Percentiles rank a stretch among this genome's conserved stretches.
Evolutionary conservation across 2,329 filamentous ascomycete genomes (phyloP).

Genomic region (Sporothrix humicola): DNA sequence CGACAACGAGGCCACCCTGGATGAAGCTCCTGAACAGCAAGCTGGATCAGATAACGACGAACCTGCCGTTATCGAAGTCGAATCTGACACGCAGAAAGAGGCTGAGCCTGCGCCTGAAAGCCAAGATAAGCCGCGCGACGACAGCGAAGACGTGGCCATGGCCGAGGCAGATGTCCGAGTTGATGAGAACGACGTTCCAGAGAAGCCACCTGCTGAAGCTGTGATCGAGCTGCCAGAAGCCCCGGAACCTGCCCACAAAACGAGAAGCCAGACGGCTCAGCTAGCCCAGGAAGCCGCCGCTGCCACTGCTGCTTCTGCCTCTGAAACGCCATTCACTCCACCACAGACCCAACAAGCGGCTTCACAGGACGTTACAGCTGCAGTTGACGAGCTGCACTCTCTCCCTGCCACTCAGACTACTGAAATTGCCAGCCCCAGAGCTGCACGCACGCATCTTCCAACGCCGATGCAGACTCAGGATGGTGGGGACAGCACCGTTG

Average conservation of each 20-base stretch:
- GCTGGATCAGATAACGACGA: not conserved
- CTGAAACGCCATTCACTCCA: constrained; percentile 2
- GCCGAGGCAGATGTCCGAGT: not conserved
- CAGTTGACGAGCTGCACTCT: not conserved
- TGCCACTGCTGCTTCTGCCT: not conserved
- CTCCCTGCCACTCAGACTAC: not conserved
- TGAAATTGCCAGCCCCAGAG: not conserved
- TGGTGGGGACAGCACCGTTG: not conserved
- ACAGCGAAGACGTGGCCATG: not conserved
- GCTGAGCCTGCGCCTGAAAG: not conserved
- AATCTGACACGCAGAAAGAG: not conserved
- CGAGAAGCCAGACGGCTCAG: constrained; percentile 6
- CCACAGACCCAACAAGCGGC: not conserved
- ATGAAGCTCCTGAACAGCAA: not conserved
- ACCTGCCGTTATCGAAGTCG: not conserved
- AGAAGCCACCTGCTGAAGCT: not conserved
- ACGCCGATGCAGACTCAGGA: constrained; percentile 36
- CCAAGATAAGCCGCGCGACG: not conserved
- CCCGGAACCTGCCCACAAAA: not conserved
- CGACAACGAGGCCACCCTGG: not conserved
- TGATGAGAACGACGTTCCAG: not conserved
- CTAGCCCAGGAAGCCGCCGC: not conserved
- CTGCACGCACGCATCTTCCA: constrained; percentile 17
- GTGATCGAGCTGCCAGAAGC: not conserved
- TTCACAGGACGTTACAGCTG: not conserved